Base-by-base conservation (phyloP, 2,329 filamentous ascomycete genomes). In the Raffaelea ambrosiae region DNA sequence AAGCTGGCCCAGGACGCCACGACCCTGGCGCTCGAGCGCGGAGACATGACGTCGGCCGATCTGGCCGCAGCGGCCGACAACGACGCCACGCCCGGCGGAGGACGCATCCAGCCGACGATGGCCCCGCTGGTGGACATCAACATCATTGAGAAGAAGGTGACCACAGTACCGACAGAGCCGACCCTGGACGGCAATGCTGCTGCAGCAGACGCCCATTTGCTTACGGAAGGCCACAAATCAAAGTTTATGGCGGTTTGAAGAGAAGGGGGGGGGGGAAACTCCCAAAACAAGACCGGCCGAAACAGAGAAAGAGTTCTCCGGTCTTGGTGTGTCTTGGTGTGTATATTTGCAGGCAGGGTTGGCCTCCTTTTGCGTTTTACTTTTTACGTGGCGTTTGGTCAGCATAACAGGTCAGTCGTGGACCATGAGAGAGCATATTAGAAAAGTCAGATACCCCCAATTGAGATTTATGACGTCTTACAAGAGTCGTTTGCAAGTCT, bases 1-100 rank as follows among this genome's bases (percentile, higher is more conserved):
- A 66, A 66, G 29, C 61, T 62, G 14, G 63, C 64, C 2, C 57
- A 64, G 46, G 65, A 72, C 44, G 63, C 63, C 2, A 63, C 63
- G 21, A 63, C 70, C 3, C 62, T 81, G 11, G 75, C 76, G 0
- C 53, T 76, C 7, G 77, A 81, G 57, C 69, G 77, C 38, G 69
- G 69, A 3, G 65, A 65, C 36, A 44, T 47, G 26, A 73, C 74
- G 0, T 53, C 74, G 3, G 75, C 79, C 43, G 66, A 65, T 2
- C 59, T 61, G 44, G 44, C 49, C 22, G 74, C 73, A 0, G 52
- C 74, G 4, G 76, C 79, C 54, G 67, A 74, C 43, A 66, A 65
- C 5, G 62, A 63, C 33, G 51, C 47, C 10, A 29, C 10, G 49
- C 52, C 39, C 35, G 46, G n/a, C 46, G 55, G 33, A 51, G 51